Evolutionary conservation across 2,329 filamentous ascomycete genomes (phyloP), one percentile per base, ranked within the genome.

Genomic region (Pseudogymnoascus sp.): DNA sequence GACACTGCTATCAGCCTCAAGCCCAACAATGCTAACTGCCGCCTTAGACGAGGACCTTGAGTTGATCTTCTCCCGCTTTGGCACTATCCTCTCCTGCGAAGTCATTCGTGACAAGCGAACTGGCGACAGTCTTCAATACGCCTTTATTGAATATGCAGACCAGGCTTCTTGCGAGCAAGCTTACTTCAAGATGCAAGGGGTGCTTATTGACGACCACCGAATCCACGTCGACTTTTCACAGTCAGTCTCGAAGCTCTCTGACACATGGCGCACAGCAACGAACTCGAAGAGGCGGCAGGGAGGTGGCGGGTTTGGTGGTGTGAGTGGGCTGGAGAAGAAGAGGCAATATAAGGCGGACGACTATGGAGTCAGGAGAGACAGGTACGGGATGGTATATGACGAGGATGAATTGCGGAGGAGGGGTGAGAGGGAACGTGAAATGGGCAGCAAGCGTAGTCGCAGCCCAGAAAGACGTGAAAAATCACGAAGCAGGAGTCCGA

Each of bases 211-310:
- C 71, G 95, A 99, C 70, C 90, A 96, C 68, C 88, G 95, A 43
- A 99, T 99, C 67, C 95, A 99, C 72, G 95, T 99, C 63, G 95
- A 99, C 77, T 99, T 99, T 76, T 97, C 93, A 9, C 95, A 99
- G 78, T 96, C 91, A 73, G 95, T 93, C 65, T 84, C 87, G 66
- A 93, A 91, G 73, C 78, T 99, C 6, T 95, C 91, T 53, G 91
- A 96, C 66, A 87, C 88, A 14, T 99, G 95, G 95, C 84, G 95
- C 66, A 88, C 86, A 65, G 88, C 88, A 43, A 91, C 93, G 18
- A 96, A 96, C 72, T 84, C 83, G 42, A 97, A 96, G 78, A 84
- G 93, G 56, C 78, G 81, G 71, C 75, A 78, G 2, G 76, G 76
- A 16, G 81, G 80, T 34, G 91, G 91, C 62, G 95, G 95, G 5